Evolutionary conservation across 2,329 filamentous ascomycete genomes (phyloP), one percentile per base, ranked within the genome.

Genomic region (Ceratocystiopsis brevicomis): DNA sequence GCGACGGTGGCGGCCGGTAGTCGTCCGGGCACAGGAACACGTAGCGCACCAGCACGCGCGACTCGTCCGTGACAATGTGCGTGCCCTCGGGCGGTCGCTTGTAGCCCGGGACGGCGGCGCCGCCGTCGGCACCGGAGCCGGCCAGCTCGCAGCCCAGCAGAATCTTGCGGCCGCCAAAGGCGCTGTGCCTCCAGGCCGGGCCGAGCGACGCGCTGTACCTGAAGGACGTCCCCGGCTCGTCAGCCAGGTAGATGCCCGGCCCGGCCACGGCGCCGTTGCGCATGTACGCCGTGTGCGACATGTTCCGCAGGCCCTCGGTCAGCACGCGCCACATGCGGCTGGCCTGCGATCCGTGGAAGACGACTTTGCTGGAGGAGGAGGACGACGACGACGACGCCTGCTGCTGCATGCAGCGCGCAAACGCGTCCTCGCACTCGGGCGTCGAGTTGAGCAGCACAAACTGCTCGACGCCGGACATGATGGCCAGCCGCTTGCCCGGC

Each of bases 81-180:
- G 42, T 48, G 6, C 44, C 44, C 1, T 41, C 14, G 3, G 45
- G 45, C 8, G 41, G 41, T 30, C 16, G 34, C n/a, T 35, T 36
- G 19, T 35, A 17, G 15, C 37, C 34, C 13, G 18, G 13, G 11
- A 11, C 10, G 11, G 33, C 33, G 45, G 40, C 38, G 36, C 21
- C 15, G 44, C 18, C 11, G 41, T 30, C 38, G 42, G 38, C 17
- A 25, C 40, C 37, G 21, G 51, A 44, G 13, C 38, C 39, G 32
- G 42, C 21, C 2, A 52, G 44, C 50, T 53, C 52, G 46, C 52
- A 53, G 36, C 47, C 52, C 9, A 54, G 43, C 38, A 54, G 32
- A 0, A 53, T 37, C 38, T 41, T 47, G 32, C 44, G 44, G 42
- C 37, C 21, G 16, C 12, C 6, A 18, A 50, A 50, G 18, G 44